phyloP scores from a whole-genome alignment of 148 eudicot species.

The Chenopodium formosanum region DNA sequence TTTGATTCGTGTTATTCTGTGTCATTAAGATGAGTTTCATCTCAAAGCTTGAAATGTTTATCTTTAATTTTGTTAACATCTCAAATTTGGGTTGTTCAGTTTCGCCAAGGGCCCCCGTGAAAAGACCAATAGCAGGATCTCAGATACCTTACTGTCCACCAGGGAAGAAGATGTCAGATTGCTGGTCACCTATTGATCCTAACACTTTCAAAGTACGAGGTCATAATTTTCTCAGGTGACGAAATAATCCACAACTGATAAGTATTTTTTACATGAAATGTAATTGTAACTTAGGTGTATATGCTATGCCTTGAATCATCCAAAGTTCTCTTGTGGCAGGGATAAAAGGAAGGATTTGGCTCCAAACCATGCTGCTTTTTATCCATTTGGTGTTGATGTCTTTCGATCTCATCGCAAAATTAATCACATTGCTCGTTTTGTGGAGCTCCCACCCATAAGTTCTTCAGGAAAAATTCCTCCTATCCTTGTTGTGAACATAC shows the following conservation, averaged over 20 bases:
- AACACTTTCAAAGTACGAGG: conserved; percentile 82
- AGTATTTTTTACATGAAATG: background rate
- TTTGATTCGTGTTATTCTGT: background rate
- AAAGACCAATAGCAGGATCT: conserved; percentile 85
- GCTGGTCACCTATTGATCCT: conserved; percentile 85
- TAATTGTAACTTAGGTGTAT: background rate
- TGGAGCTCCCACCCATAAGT: conserved; percentile 68
- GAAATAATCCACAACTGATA: background rate
- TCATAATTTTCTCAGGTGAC: conserved; percentile 64
- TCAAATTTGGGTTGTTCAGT: conserved; percentile 32
- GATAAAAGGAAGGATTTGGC: conserved; percentile 88
- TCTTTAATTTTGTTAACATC: background rate
- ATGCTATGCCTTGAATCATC: background rate
- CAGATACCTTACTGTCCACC: conserved; percentile 76
- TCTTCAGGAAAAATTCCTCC: conserved; percentile 67
- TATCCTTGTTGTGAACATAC: conserved; percentile 84
- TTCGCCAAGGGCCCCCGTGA: conserved; percentile 69
- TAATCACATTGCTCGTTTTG: conserved; percentile 80
- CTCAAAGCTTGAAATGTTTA: background rate
- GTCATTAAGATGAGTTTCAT: background rate
- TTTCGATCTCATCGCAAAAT: conserved; percentile 80
- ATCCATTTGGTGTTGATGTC: conserved; percentile 88
- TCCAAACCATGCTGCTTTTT: conserved; percentile 61
- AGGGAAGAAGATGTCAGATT: conserved; percentile 73
- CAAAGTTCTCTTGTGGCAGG: conserved; percentile 34